Evolutionary conservation across 495 filamentous ascomycete genomes (phyloP).

Genomic region (Talaromyces stipitatus): DNA sequence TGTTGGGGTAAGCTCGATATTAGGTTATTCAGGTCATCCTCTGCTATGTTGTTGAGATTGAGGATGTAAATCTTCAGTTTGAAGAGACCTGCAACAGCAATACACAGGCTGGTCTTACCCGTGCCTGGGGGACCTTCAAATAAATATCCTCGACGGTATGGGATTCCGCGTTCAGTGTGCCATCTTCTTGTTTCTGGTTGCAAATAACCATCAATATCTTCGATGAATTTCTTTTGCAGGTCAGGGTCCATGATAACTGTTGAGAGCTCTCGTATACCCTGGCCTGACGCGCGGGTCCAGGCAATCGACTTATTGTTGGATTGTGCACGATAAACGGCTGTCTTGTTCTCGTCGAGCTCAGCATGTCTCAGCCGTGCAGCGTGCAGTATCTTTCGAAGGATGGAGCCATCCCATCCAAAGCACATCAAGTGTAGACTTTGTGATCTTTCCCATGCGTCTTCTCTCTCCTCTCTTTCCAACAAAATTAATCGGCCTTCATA

Average conservation of each 20-base stretch:
- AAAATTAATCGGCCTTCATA: neutral
- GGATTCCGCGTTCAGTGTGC: constrained; percentile 52
- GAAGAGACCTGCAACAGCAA: constrained; percentile 55
- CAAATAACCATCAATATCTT: constrained; percentile 22
- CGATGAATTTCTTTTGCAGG: constrained; percentile 61
- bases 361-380: constrained; percentile 53
- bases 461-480: neutral
- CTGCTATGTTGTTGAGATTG: constrained; percentile 44
- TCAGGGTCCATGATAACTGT: constrained; percentile 73
- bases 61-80: constrained; percentile 57
- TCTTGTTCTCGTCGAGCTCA: constrained; percentile 52
- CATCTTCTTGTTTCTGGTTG: constrained; percentile 14
- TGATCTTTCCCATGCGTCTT: neutral
- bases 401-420: neutral
- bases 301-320: constrained; percentile 22
- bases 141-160: constrained; percentile 55
- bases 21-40: constrained; percentile 33
- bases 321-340: constrained; percentile 55
- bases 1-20: constrained; percentile 50
- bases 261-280: constrained; percentile 64
- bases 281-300: constrained; percentile 60
- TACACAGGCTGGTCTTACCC: constrained; percentile 56
- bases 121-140: constrained; percentile 65
- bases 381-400: neutral
- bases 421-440: neutral